Conservation (phyloP, 495 filamentous ascomycete species). For the Aspergillus homomorphus region DNA sequence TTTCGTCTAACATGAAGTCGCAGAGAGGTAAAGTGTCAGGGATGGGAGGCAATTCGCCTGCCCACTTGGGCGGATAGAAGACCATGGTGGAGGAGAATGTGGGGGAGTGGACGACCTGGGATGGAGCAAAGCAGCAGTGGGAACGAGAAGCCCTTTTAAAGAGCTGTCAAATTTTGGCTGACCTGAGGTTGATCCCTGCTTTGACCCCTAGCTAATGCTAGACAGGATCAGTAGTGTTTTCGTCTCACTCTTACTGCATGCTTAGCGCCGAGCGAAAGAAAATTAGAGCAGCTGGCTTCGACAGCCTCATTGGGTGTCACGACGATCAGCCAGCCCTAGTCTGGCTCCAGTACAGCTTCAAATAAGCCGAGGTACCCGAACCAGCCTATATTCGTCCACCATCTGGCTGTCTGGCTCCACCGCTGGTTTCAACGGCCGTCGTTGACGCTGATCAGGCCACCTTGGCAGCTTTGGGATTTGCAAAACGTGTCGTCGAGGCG, state of each 20-base stretch:
- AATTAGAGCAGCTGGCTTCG: too few relatives aligned
- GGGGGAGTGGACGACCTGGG: not conserved
- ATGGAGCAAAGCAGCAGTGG: not conserved
- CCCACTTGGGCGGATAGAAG: conserved; percentile 14
- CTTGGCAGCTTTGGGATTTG: not conserved
- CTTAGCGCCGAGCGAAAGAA: too few relatives aligned
- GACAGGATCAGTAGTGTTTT: not conserved
- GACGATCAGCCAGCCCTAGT: not conserved
- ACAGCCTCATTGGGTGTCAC: not conserved
- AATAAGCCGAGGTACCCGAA: not conserved
- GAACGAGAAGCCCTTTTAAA: not conserved
- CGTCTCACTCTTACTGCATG: not conserved
- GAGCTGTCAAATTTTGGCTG: not conserved
- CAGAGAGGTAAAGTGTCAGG: conserved; percentile 15
- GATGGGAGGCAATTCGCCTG: conserved; percentile 11
- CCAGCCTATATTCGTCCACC: not conserved
- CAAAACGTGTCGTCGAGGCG: too few relatives aligned
- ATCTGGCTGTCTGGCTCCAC: not conserved
- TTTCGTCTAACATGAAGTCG: conserved; percentile 12
- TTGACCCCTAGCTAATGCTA: too few relatives aligned
- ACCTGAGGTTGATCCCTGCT: not conserved
- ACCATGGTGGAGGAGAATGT: conserved; percentile 4
- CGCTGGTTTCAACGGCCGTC: not conserved
- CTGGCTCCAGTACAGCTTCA: not conserved
- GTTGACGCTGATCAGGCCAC: not conserved